These are phyloP conservation scores for Ophiostoma perfectum DNA, from an alignment of 2,329 filamentous ascomycete species.

Conservation along the genomic window DNA sequence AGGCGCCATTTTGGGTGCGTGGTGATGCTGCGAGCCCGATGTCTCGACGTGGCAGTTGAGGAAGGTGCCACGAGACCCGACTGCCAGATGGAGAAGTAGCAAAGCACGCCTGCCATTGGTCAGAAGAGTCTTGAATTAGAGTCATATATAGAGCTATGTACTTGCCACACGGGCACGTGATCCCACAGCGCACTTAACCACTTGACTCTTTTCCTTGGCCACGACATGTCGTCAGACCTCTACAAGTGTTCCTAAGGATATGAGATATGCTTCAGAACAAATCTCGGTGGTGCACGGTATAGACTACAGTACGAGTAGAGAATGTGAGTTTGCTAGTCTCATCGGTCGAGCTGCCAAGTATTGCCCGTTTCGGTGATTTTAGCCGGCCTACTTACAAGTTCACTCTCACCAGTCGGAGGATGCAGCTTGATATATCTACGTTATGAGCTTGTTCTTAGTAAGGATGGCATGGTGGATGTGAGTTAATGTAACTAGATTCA, in stretches of 20 bases:
- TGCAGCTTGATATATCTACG: too few relatives aligned
- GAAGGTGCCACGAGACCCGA: constrained; percentile 9
- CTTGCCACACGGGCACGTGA: not conserved
- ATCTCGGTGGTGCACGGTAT: too few relatives aligned
- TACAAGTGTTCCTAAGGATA: too few relatives aligned
- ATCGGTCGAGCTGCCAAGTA: not conserved
- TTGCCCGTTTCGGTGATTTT: not conserved
- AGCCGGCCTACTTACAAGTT: not conserved
- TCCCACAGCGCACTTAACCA: too few relatives aligned
- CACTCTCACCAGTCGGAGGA: too few relatives aligned
- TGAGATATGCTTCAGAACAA: too few relatives aligned
- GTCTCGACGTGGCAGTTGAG: constrained; percentile 1
- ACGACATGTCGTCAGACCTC: too few relatives aligned
- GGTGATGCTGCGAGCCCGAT: not conserved
- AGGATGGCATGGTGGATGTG: too few relatives aligned
- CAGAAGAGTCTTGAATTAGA: not conserved
- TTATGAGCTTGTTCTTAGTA: too few relatives aligned
- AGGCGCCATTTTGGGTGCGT: not conserved
- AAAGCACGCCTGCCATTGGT: not conserved
- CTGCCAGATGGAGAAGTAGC: not conserved
- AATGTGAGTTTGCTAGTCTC: not conserved
- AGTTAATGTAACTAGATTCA: too few relatives aligned
- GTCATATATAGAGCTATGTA: not conserved
- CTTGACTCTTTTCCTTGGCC: too few relatives aligned
- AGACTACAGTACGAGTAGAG: too few relatives aligned